Conservation (phyloP, 768 basidiomycete species). For the Suillus spraguei region DNA sequence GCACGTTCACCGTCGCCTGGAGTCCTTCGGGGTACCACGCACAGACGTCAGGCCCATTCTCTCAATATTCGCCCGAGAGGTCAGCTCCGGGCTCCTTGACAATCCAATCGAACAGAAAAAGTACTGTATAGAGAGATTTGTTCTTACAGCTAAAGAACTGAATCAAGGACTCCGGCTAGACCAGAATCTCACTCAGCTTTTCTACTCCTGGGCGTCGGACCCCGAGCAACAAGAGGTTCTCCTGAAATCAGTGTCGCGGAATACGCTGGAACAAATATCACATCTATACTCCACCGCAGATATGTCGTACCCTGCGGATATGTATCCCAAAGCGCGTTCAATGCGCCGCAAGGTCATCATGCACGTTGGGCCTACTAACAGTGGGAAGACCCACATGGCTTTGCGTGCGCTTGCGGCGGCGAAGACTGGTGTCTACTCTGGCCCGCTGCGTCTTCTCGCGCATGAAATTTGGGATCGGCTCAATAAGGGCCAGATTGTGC, state of each 20-base stretch:
- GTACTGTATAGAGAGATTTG: constrained; percentile 48
- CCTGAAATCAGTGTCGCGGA: constrained; percentile 26
- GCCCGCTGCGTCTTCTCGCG: constrained; percentile 89
- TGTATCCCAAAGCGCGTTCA: constrained; percentile 53
- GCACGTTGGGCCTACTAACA: constrained; percentile 98
- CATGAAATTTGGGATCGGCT: constrained; percentile 93
- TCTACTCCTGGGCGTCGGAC: constrained; percentile 58
- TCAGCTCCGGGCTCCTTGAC: constrained; percentile 36
- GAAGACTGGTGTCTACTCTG: constrained; percentile 77
- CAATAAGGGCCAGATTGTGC: constrained; percentile 87
- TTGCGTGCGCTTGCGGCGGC: constrained; percentile 85
- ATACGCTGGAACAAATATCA: constrained; percentile 41
- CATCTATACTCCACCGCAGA: constrained; percentile 42
- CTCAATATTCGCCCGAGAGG: constrained; percentile 39
- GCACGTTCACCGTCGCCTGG: constrained; percentile 42
- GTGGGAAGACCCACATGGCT: constrained; percentile 95
- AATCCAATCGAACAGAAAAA: constrained; percentile 22
- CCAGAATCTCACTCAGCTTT: constrained; percentile 50
- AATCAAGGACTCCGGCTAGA: constrained; percentile 39
- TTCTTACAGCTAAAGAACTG: constrained; percentile 33
- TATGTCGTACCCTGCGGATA: constrained; percentile 49
- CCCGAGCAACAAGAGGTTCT: constrained; percentile 31
- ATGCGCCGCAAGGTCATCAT: constrained; percentile 81
- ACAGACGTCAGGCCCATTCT: constrained; percentile 45
- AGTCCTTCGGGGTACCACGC: constrained; percentile 49